A percentile compares a stretch with the other conserved stretches of the same genome.
phyloP scores from a whole-genome alignment of 75 land plant species.

The Isoetes taiwanensis region DNA sequence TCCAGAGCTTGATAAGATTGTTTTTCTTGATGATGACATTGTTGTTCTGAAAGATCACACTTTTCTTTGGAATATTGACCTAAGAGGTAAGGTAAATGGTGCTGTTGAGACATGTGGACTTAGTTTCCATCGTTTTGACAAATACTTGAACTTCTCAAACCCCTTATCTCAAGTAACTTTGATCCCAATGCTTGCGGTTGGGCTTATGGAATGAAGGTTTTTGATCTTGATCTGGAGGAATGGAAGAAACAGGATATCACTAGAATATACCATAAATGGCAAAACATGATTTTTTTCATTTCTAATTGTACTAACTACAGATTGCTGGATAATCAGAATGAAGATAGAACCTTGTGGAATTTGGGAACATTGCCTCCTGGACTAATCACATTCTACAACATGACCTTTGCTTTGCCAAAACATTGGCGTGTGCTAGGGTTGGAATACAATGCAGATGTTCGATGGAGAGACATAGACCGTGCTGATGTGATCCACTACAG shows the following conservation, averaged over 20 bases:
- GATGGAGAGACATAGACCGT: constrained; percentile 38
- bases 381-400: constrained; percentile 54
- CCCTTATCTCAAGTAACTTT: constrained; percentile 41
- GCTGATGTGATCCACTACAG: constrained; percentile 73
- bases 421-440: constrained; percentile 71
- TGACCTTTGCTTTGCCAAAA: constrained; percentile 41
- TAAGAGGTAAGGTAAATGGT: constrained; percentile 49
- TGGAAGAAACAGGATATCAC: constrained; percentile 31
- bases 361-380: constrained; percentile 40
- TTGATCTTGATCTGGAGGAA: constrained; percentile 63
- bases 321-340: constrained; percentile 19
- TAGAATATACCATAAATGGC: constrained; percentile 25
- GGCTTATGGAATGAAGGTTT: constrained; percentile 74
- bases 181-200: constrained; percentile 62
- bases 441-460: constrained; percentile 51
- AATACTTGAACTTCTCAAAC: constrained; percentile 57
- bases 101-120: constrained; percentile 54
- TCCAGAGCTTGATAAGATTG: constrained; percentile 41
- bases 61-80: constrained; percentile 33
- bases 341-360: constrained; percentile 28
- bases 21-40: constrained; percentile 54
- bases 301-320: not conserved
- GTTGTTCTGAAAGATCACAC: constrained; percentile 51
- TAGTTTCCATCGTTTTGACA: constrained; percentile 44
- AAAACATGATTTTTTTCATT: not conserved